Conservation (phyloP, 352 stramenopile species). For the Phytophthora syringae region DNA sequence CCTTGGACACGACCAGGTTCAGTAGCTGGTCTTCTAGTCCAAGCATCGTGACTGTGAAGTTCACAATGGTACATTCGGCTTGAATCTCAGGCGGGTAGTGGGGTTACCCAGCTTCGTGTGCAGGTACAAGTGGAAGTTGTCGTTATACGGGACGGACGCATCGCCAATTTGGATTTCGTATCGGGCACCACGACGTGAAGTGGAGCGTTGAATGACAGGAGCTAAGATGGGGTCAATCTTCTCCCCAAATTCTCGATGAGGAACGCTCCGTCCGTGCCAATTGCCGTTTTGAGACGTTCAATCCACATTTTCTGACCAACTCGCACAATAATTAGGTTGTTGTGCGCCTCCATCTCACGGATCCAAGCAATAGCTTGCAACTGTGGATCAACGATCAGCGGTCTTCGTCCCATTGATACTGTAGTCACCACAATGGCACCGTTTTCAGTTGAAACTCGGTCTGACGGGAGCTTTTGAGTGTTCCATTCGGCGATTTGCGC, state of each 20-base stretch:
- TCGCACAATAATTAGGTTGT: conserved; percentile 94
- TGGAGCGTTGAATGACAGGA: conserved; percentile 94
- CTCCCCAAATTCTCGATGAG: conserved; percentile 96
- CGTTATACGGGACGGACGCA: conserved; percentile 94
- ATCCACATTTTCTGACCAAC: conserved; percentile 96
- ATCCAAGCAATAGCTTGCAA: conserved; percentile 95
- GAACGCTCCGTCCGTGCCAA: conserved; percentile 93
- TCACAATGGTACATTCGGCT: conserved; percentile 94
- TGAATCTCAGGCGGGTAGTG: conserved; percentile 96
- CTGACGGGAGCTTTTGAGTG: conserved; percentile 91
- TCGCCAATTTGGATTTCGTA: conserved; percentile 96
- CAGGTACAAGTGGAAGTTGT: conserved; percentile 94
- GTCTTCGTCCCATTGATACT: conserved; percentile 88
- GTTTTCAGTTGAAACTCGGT: conserved; percentile 95
- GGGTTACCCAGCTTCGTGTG: conserved; percentile 96
- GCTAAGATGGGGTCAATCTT: conserved; percentile 95
- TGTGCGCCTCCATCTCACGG: conserved; percentile 90
- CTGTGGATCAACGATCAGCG: conserved; percentile 95
- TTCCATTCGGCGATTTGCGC: conserved; percentile 95
- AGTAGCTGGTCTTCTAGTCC: conserved; percentile 94
- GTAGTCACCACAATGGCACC: conserved; percentile 93
- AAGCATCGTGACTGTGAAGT: conserved; percentile 94
- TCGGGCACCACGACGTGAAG: conserved; percentile 92
- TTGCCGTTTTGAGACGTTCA: conserved; percentile 93
- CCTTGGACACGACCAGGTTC: conserved; percentile 93